Percentiles rank a stretch among this genome's conserved stretches.
phyloP scores from a whole-genome alignment of 306 rosid species.

The Astragalus glycyphyllos region DNA sequence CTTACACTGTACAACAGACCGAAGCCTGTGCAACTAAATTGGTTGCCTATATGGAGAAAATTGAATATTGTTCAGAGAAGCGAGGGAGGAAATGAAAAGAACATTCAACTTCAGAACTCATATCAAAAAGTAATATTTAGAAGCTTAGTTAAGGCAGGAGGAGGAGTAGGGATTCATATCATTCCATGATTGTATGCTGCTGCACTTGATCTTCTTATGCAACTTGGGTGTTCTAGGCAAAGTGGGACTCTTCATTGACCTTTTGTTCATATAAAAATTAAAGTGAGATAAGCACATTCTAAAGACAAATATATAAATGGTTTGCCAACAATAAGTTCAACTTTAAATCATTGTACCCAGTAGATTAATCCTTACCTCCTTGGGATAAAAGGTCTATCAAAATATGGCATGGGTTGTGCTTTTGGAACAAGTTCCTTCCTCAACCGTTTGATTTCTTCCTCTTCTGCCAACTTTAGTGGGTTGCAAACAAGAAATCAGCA shows the following conservation, averaged over 20 bases:
- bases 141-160: conserved; percentile 42
- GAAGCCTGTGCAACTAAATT: conserved; percentile 46
- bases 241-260: conserved; percentile 89
- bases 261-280: conserved; percentile 30
- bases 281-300: conserved; percentile 4
- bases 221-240: conserved; percentile 78
- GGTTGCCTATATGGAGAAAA: conserved; percentile 44
- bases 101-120: conserved; percentile 41
- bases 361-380: conserved; percentile 63
- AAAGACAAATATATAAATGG: not conserved
- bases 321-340: not conserved
- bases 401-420: conserved; percentile 99
- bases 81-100: not conserved
- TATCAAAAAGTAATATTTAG: conserved; percentile 35
- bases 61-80: conserved; percentile 32
- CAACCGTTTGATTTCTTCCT: conserved; percentile 80
- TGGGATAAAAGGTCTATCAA: conserved; percentile 95
- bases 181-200: conserved; percentile 70
- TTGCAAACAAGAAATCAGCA: conserved; percentile 11
- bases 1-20: conserved; percentile 39
- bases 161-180: conserved; percentile 47
- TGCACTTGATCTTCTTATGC: conserved; percentile 83
- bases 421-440: conserved; percentile 88
- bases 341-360: not conserved
- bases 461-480: conserved; percentile 70